These are phyloP conservation scores for Apiosordaria backusii DNA, from an alignment of 495 filamentous ascomycete genomes.

Conservation along the genomic window DNA sequence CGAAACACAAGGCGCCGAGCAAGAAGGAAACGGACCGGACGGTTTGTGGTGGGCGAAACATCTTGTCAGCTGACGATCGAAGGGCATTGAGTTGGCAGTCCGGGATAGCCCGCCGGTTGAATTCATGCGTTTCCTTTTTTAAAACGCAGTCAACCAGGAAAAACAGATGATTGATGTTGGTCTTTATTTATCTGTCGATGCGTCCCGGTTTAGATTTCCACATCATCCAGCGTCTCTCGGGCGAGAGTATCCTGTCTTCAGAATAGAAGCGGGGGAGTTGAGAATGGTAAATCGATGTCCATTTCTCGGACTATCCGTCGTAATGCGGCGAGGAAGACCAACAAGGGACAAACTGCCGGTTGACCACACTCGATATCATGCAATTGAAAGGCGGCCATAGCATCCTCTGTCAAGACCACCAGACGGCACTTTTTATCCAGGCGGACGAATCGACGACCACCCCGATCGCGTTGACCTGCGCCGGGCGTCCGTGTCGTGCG, in stretches of 20 bases:
- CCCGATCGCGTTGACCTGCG: slow-evolving; percentile 1
- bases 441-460: neutral
- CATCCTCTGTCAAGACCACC: neutral
- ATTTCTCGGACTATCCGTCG: neutral
- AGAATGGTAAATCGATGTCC: too few species aligned
- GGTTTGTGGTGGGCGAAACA: slow-evolving; percentile 20
- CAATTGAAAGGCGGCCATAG: slow-evolving; percentile 13
- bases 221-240: neutral
- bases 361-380: slow-evolving; percentile 11
- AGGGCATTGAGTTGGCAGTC: slow-evolving; percentile 26
- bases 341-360: slow-evolving; percentile 8
- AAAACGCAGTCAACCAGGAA: slow-evolving; percentile 10
- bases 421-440: neutral
- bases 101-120: slow-evolving; percentile 18
- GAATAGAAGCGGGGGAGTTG: neutral
- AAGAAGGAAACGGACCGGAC: slow-evolving; percentile 1
- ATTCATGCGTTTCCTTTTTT: slow-evolving; percentile 21
- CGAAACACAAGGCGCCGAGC: neutral
- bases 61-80: slow-evolving; percentile 15
- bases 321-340: neutral
- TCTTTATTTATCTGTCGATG: slow-evolving; percentile 15
- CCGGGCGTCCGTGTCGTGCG: slow-evolving; percentile 1
- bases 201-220: slow-evolving; percentile 1
- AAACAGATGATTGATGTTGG: neutral
- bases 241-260: slow-evolving; percentile 7